A percentile compares a stretch with the other conserved stretches of the same genome.
Evolutionary conservation across 2,329 filamentous ascomycete species (phyloP).

Genomic region (Teratosphaeria nubilosa): DNA sequence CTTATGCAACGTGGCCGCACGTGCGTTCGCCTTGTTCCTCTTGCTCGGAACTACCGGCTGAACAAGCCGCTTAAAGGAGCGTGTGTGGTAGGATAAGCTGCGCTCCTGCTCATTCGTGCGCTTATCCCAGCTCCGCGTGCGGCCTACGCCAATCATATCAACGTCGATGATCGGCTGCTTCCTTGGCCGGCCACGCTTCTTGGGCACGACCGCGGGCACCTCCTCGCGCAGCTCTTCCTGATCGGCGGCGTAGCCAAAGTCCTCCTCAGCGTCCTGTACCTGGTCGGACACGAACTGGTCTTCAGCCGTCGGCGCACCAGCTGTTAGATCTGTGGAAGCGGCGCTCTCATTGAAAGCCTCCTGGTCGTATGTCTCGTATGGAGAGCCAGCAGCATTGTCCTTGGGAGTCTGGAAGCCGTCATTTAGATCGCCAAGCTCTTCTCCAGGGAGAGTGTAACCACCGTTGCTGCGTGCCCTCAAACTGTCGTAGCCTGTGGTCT

Average conservation of each 20-base stretch:
- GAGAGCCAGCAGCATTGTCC: background rate
- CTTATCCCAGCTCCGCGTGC: constrained; percentile 1
- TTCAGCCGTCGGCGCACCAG: background rate
- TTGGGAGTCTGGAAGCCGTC: background rate
- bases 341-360: background rate
- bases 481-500: background rate
- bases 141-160: background rate
- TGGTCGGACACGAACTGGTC: background rate
- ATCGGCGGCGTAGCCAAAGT: background rate
- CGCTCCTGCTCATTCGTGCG: constrained; percentile 1
- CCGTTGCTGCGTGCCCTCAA: background rate
- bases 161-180: constrained; percentile 4
- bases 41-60: background rate
- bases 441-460: background rate
- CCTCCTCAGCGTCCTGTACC: background rate
- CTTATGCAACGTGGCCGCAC: background rate
- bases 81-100: background rate
- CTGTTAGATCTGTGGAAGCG: background rate
- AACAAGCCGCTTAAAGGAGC: background rate
- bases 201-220: background rate
- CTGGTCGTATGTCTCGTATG: background rate
- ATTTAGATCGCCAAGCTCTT: background rate
- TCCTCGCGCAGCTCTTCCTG: background rate
- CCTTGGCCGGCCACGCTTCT: constrained; percentile 1
- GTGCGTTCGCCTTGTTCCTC: background rate